Percentiles rank a stretch among this genome's conserved stretches.
phyloP scores from a whole-genome alignment of 768 basidiomycete species.

The Coprinopsis strossmayeri region DNA sequence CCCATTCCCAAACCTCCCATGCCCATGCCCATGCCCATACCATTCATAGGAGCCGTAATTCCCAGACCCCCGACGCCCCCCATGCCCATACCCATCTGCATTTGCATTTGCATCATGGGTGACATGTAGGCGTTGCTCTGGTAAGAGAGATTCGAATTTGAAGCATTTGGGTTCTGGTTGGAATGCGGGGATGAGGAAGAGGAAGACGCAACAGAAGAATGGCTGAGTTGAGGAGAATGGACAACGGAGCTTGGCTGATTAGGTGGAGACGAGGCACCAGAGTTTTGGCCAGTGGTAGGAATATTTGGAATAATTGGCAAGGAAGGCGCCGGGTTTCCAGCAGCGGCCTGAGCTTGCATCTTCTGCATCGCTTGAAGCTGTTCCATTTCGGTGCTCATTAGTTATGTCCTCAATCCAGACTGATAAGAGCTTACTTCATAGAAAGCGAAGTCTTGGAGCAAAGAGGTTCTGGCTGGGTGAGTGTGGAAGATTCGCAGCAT shows the following conservation, averaged over 20 bases:
- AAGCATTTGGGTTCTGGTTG: conserved; percentile 46
- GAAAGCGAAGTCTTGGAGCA: conserved; percentile 90
- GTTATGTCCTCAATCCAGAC: no score
- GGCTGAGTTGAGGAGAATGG: conserved; percentile 34
- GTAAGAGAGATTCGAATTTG: conserved; percentile 1
- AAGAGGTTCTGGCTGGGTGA: conserved; percentile 87
- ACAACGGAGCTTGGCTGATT: conserved; percentile 27
- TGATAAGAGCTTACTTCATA: no score
- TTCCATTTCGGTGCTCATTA: no score
- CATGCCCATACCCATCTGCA: conserved; percentile 42
- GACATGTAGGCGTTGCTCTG: conserved; percentile 44
- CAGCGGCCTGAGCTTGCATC: conserved; percentile 30
- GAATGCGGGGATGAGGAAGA: conserved; percentile 30
- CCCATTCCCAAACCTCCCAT: conserved; percentile 35
- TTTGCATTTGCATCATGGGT: conserved; percentile 55
- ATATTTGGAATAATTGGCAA: conserved; percentile 23
- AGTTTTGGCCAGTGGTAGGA: background rate
- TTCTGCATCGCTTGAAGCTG: conserved; percentile 88
- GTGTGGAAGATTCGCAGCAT: conserved; percentile 94
- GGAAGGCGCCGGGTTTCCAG: conserved; percentile 30
- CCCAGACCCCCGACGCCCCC: conserved; percentile 13
- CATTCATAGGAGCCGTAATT: conserved; percentile 18
- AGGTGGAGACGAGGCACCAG: conserved; percentile 31
- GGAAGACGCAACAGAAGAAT: conserved; percentile 20
- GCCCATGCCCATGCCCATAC: conserved; percentile 43